Base-by-base conservation (phyloP, 176 grass and related monocot species). In the Oryza punctata region DNA sequence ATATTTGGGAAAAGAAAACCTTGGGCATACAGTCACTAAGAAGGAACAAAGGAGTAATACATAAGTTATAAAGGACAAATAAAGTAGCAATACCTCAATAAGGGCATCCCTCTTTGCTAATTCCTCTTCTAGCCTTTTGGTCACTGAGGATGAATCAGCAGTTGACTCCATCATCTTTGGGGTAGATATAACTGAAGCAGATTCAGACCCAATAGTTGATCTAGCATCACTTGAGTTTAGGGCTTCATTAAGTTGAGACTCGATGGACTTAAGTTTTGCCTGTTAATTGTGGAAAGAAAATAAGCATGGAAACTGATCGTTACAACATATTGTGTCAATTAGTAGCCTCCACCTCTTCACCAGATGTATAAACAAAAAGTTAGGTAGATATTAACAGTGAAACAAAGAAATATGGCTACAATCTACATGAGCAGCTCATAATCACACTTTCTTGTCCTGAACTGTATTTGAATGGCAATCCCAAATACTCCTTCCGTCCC, bases 101-200 rank as follows among this genome's bases (percentile, higher is more conserved):
- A 98, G 96, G 29, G 93, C 87, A 82, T 98, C 96, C 84, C 96
- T 91, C 81, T 98, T 98, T 83, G 96, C 82, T 52, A 98, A 85
- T 86, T 98, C 96, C 44, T 98, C 93, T 80, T 98, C 96, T 43
- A 98, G 96, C 75, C 91, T 98, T 83, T 95, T 98, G 50, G 91
- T 95, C 29, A 98, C 87, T 79, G 79, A 82, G 14, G 79, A 88
- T 47, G 96, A 98, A 67, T 98, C 96, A 74, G 89, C 91, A 90
- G 82, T 87, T 47, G 93, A 90, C 76, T 95, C 96, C 14, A 73
- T 49, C 14, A 73, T 49, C 81, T 95, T 98, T 87, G 89, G 80
- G 27, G 85, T 86, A 60, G 93, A 93, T 81, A 93, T 64, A 78
- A 95, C 89, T 25, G 96, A 93, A 74, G 87, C 80, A 28, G 91